These are phyloP conservation scores for Oemleria cerasiformis DNA, from an alignment of 306 rosid species.

Conservation along the genomic window DNA sequence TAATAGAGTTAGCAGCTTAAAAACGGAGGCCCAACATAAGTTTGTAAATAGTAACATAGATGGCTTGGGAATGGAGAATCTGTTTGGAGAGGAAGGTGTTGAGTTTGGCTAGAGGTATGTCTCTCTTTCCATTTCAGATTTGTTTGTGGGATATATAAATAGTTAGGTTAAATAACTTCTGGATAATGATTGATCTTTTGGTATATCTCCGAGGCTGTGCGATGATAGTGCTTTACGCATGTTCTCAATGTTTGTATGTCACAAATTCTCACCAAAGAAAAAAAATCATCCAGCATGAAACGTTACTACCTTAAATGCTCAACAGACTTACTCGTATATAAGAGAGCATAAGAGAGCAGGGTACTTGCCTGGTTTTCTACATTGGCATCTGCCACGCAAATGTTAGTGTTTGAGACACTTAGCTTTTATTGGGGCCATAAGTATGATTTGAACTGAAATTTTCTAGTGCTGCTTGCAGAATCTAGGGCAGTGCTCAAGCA, in stretches of 20 bases:
- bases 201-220: no score
- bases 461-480: no score
- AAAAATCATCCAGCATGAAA: not conserved
- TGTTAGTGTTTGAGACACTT: not conserved
- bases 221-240: not conserved
- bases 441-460: no score
- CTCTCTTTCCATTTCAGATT: constrained; percentile 7
- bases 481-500: not conserved
- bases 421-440: not conserved
- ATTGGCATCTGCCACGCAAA: not conserved
- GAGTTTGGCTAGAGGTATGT: constrained; percentile 61
- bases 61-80: constrained; percentile 70
- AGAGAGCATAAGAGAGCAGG: not conserved
- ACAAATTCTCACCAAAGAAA: not conserved
- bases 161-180: constrained; percentile 8
- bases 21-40: constrained; percentile 68
- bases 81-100: constrained; percentile 46
- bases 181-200: not conserved
- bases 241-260: not conserved
- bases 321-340: not conserved
- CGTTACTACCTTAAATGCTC: not conserved
- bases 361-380: not conserved
- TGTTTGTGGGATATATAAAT: not conserved
- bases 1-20: constrained; percentile 72
- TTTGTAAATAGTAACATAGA: constrained; percentile 69